These are phyloP conservation scores for Epichloe gansuensis DNA, from an alignment of 2,329 filamentous ascomycete genomes.

Conservation along the genomic window DNA sequence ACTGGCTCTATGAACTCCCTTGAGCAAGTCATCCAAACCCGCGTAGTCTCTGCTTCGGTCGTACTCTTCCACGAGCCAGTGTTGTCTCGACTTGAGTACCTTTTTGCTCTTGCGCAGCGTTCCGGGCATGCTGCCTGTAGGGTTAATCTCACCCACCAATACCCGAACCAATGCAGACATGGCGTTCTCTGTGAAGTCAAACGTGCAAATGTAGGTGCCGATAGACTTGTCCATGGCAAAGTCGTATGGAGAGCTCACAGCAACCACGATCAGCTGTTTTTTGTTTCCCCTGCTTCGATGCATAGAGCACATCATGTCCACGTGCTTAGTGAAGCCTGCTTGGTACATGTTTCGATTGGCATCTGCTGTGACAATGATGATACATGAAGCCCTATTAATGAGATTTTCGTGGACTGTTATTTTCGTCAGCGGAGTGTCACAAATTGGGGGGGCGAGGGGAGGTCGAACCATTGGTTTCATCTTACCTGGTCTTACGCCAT, in stretches of 20 bases:
- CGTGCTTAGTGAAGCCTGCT: constrained; percentile 87
- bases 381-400: constrained; percentile 74
- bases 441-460: neutral
- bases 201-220: constrained; percentile 87
- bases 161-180: constrained; percentile 73
- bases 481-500: constrained; percentile 65
- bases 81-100: constrained; percentile 74
- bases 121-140: constrained; percentile 49
- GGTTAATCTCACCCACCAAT: constrained; percentile 61
- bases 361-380: constrained; percentile 86
- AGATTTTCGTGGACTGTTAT: constrained; percentile 69
- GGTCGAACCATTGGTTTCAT: neutral
- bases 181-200: constrained; percentile 89
- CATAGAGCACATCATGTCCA: constrained; percentile 89
- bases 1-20: constrained; percentile 52
- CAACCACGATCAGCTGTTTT: constrained; percentile 81
- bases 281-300: constrained; percentile 64
- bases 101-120: constrained; percentile 81
- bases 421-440: constrained; percentile 6
- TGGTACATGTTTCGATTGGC: constrained; percentile 91
- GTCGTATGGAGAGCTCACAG: constrained; percentile 91
- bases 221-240: constrained; percentile 88
- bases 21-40: constrained; percentile 64
- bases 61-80: constrained; percentile 89
- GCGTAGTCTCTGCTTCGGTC: constrained; percentile 63